phyloP scores from a whole-genome alignment of 768 basidiomycete genomes.

The Calvatia gigantea region DNA sequence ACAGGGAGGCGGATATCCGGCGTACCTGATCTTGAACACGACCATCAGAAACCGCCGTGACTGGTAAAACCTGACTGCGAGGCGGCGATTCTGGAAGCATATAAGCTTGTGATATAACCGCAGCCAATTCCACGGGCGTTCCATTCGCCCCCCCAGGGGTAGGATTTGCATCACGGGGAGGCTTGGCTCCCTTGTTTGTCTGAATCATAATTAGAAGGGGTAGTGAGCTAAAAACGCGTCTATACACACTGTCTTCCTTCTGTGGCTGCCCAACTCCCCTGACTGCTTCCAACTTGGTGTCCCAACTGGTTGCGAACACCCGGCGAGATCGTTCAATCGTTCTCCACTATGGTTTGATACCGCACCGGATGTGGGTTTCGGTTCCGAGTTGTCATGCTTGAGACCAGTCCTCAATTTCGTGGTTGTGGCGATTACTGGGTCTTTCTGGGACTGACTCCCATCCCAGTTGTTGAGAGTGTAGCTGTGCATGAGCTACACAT shows the following conservation, averaged over 20 bases:
- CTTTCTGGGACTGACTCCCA: neutral
- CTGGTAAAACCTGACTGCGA: neutral
- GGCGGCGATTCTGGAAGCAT: neutral
- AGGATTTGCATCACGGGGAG: neutral
- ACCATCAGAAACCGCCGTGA: neutral
- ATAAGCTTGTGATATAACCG: neutral
- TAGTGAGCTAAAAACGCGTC: neutral
- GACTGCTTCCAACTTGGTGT: neutral
- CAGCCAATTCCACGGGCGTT: neutral
- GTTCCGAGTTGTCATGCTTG: neutral
- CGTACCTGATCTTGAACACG: neutral
- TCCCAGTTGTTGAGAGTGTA: conserved; percentile 7
- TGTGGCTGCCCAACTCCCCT: neutral
- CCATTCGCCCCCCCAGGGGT: neutral
- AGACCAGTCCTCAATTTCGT: neutral
- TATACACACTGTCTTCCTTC: neutral
- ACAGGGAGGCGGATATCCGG: neutral
- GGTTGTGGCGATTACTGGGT: neutral
- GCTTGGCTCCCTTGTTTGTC: neutral
- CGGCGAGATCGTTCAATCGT: neutral
- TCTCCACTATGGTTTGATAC: neutral
- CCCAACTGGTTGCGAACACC: neutral
- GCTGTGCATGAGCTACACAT: conserved; percentile 5
- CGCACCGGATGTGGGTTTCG: neutral
- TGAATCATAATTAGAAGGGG: neutral